Base-by-base conservation (phyloP, 2,329 filamentous ascomycete genomes). In the Fusarium nurragi region DNA sequence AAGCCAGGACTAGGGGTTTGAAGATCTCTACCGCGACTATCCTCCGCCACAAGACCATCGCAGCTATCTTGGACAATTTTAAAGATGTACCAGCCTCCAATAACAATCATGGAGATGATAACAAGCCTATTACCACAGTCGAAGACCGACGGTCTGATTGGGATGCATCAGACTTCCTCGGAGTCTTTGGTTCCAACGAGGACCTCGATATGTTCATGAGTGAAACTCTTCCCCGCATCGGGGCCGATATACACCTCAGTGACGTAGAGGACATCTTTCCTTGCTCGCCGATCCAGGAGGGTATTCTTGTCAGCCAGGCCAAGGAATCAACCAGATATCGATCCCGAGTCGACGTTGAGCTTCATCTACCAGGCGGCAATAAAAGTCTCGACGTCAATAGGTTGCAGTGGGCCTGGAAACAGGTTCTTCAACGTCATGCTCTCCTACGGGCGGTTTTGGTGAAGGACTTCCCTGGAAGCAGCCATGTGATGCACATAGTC, bases 231-330 rank as follows among this genome's bases (percentile, higher is more conserved):
- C 41, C 50, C n/a, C 26, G 26, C 3, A 18, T 50, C 5, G 11
- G 16, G 7, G 16, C 22, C 4, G 14, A 18, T 1, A 16, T 54
- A 11, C 30, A 37, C 5, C 22, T 54, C 8, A 7, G 26, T 14
- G 40, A 49, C 13, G 49, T 62, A 1, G 37, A 60, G 6, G 52
- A 54, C 16, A 38, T 64, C 6, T 66, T 51, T n/a, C 60, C 55
- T 10, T 63, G 60, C 14, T 34, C 67, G 1, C 51, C 67, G 4
- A 58, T 63, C 23, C 67, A 69, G 25, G 62, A 66, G 13, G 63
- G 55, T 13, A 56, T 66, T 7, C 34, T 66, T 12, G 49, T 58
- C 23, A 45, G 49, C 5, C 59, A 62, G 30, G 41, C 54, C 18
- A 58, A 58, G 40, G 54, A 59, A 10, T 8, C 50, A 8, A 39